phyloP scores from a whole-genome alignment of 2,329 filamentous ascomycete species.

The Phyllosticta paracitricarpa region DNA sequence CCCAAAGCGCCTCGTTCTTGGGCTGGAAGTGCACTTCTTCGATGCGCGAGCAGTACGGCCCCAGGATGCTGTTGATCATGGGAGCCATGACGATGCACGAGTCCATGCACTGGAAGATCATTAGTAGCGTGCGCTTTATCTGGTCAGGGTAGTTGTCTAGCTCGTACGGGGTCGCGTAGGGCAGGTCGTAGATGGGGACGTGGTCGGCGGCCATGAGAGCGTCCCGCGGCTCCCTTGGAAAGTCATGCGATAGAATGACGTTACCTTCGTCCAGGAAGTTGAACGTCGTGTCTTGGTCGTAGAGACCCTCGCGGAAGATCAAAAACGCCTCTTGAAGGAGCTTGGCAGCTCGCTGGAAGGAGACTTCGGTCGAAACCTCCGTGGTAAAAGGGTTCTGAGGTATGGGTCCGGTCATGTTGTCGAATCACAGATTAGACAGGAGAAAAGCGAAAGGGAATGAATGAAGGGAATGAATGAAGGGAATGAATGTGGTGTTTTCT shows the following conservation, averaged over 20 bases:
- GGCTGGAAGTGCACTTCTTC: neutral
- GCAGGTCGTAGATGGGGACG: neutral
- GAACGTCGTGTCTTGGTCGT: neutral
- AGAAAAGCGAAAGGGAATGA: neutral
- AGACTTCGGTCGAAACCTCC: neutral
- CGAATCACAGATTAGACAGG: neutral
- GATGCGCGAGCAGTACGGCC: neutral
- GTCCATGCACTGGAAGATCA: constrained; percentile 2
- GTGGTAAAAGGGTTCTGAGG: neutral
- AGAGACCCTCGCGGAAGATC: neutral
- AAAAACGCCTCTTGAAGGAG: neutral
- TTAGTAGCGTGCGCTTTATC: neutral
- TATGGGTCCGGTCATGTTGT: neutral
- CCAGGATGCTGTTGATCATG: neutral
- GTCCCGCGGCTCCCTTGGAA: neutral
- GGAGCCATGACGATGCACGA: neutral
- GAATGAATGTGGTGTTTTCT: neutral
- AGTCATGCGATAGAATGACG: neutral
- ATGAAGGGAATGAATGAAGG: neutral
- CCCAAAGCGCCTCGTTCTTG: neutral
- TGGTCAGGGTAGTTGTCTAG: too few relatives aligned
- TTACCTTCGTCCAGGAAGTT: neutral
- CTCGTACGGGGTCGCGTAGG: neutral
- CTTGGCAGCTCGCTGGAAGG: neutral
- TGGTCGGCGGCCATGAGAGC: neutral